A percentile compares a stretch with the other conserved stretches of the same genome.
Evolutionary conservation across 1,284 basidiomycete genomes (phyloP).

Genomic region (Heterobasidion irregulare): DNA sequence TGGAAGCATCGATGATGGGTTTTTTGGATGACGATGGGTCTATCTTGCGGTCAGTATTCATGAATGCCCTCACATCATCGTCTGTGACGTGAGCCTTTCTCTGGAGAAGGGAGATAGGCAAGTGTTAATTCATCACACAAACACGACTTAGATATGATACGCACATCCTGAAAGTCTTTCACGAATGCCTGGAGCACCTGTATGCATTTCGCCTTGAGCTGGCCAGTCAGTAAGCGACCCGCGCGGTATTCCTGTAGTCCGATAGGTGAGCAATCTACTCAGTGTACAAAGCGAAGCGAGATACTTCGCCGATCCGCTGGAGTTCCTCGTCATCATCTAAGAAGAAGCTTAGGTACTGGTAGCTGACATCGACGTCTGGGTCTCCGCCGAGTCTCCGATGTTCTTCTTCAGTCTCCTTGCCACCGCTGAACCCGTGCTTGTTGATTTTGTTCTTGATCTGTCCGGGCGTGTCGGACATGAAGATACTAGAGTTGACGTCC

Average conservation of each 20-base stretch:
- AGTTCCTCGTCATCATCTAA: conserved; percentile 91
- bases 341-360: conserved; percentile 97
- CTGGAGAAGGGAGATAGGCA: conserved; percentile 47
- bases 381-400: conserved; percentile 86
- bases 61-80: conserved; percentile 70
- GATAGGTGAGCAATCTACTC: neutral
- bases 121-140: neutral
- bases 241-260: conserved; percentile 77
- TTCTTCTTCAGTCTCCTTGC: conserved; percentile 89
- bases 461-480: conserved; percentile 88
- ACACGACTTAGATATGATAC: conserved; percentile 12
- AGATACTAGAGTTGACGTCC: conserved; percentile 86
- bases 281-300: conserved; percentile 15
- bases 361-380: conserved; percentile 93
- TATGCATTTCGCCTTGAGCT: conserved; percentile 91
- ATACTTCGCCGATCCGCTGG: conserved; percentile 66
- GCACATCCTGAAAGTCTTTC: conserved; percentile 83
- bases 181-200: conserved; percentile 81
- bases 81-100: conserved; percentile 79
- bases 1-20: neutral
- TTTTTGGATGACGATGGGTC: conserved; percentile 37
- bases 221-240: conserved; percentile 83
- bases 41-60: conserved; percentile 81
- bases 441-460: conserved; percentile 99
- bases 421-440: conserved; percentile 86